Percentiles rank a stretch among this genome's conserved stretches.
Conservation (phyloP, 306 rosid genomes). For the Hylodesmum podocarpum region DNA sequence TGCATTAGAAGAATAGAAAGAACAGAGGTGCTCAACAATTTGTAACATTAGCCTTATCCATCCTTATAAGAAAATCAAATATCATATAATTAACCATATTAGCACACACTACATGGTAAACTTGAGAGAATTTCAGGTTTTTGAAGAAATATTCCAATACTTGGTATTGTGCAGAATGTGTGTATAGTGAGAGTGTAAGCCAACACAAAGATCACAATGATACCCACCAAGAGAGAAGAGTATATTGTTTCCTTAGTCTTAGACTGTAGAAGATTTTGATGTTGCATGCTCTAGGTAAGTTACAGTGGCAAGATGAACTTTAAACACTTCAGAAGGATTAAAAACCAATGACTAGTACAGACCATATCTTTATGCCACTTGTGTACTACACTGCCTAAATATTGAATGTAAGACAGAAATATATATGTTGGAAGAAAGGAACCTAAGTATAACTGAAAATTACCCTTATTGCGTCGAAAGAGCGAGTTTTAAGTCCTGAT, state of each 20-base stretch:
- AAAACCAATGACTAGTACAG: conserved; percentile 1
- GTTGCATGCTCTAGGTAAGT: conserved; percentile 1
- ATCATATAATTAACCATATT: background rate
- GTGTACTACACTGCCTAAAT: background rate
- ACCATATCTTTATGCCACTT: conserved; percentile 7
- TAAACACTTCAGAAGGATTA: background rate
- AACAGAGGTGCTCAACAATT: background rate
- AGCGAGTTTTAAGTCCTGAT: conserved; percentile 57
- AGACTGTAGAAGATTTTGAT: background rate
- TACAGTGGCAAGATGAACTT: background rate
- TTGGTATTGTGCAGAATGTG: background rate
- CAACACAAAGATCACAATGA: conserved; percentile 6
- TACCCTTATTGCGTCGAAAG: conserved; percentile 59
- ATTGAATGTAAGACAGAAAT: background rate
- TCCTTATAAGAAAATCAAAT: background rate
- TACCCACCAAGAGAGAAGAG: background rate
- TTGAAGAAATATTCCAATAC: background rate
- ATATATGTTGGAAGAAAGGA: conserved; percentile 11
- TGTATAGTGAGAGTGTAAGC: background rate
- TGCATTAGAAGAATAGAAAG: background rate
- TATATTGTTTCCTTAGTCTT: background rate
- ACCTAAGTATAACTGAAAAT: background rate
- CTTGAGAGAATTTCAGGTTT: background rate
- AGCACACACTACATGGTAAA: background rate
- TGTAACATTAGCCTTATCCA: background rate